Evolutionary conservation across 2,329 filamentous ascomycete genomes (phyloP), one percentile per base, ranked within the genome.

Genomic region (Fusarium staphyleae): DNA sequence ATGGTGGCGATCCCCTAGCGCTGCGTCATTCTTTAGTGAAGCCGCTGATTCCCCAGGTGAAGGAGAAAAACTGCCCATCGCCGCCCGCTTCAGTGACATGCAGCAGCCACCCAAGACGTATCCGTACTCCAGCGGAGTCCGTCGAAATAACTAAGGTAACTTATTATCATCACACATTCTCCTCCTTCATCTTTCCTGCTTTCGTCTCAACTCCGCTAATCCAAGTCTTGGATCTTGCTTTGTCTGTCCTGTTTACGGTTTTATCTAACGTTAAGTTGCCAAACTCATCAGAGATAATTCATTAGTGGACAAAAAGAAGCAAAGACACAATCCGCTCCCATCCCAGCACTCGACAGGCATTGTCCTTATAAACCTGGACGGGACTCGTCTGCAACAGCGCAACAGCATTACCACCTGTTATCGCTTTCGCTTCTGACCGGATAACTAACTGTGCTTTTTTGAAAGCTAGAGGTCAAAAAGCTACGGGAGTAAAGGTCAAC

Each of bases 1-100:
- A 39, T 43, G 34, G 54, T 61, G 55, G 53, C 46, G 41, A 56
- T 65, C 48, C n/a, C 39, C 15, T 46, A 44, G 42, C 40, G 40
- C 44, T 60, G 60, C 44, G 55, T 53, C 60, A 55, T 50, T 26
- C 34, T 24, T 24, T 24, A 24, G 3, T 24, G 22, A 22, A 40
- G 28, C 46, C 24, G n/a, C 36, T 55, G 45, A 55, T 52, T 53
- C 44, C n/a, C 35, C 40, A 15, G 28, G 16, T 33, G 35, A 55
- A 36, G 12, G 46, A 35, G 19, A 46, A 34, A 55, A 49, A 52
- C 36, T 33, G n/a, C 18, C 19, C 46, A 43, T 48, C 34, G 19
- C 14, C 40, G n/a, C 26, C 22, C 40, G 29, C 43, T 28, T 43
- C 26, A 44, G 50, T 46, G 52, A 46, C 44, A 22, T 52, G 47